Percentiles rank a stretch among this genome's conserved stretches.
Evolutionary conservation across 179 eudicot species (phyloP).

Genomic region (Amaranthus tricolor): DNA sequence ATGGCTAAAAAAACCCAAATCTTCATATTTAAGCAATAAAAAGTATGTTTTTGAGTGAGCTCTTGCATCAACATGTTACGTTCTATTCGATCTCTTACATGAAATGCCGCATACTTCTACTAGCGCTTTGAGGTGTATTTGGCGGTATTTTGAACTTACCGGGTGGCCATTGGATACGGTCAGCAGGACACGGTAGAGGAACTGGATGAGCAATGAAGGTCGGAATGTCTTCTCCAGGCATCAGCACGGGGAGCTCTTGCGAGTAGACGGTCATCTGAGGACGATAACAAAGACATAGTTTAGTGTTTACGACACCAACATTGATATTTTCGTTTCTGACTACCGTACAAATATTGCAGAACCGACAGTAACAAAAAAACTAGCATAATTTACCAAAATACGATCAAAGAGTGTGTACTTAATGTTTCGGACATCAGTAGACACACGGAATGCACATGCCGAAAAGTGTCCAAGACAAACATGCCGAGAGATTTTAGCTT

Average conservation of each 20-base stretch:
- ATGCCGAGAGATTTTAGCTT: neutral
- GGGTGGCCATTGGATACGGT: constrained; percentile 57
- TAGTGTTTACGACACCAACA: neutral
- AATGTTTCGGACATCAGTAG: neutral
- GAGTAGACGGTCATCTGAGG: constrained; percentile 51
- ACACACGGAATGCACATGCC: neutral
- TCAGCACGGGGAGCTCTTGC: constrained; percentile 63
- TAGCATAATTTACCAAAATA: neutral
- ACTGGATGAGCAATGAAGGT: constrained; percentile 76
- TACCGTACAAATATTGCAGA: neutral
- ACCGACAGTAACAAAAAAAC: neutral
- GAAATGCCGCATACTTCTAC: neutral
- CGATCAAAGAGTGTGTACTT: no score
- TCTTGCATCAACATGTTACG: neutral
- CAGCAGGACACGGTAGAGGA: constrained; percentile 62
- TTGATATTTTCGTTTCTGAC: neutral
- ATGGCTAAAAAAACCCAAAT: neutral
- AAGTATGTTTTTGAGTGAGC: neutral
- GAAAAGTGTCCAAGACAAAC: neutral
- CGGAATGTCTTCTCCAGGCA: constrained; percentile 72
- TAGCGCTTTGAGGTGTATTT: constrained; percentile 16
- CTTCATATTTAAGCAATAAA: constrained; percentile 1
- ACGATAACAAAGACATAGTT: neutral
- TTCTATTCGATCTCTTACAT: neutral
- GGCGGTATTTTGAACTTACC: constrained; percentile 25